Conservation (phyloP, 129 eudicot species). For the Flaveria bidentis region DNA sequence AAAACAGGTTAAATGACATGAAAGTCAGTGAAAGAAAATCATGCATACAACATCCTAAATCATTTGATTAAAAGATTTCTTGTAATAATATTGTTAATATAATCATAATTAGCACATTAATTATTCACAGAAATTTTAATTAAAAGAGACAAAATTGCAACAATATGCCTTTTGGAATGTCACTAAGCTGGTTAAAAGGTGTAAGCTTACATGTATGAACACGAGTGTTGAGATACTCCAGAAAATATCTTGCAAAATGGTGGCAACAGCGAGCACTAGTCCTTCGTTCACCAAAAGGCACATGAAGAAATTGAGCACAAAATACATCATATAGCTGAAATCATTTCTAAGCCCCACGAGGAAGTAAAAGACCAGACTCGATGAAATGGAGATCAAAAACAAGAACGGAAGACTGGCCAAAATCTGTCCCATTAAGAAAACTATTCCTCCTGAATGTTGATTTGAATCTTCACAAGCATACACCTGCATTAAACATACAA, state of each 20-base stretch:
- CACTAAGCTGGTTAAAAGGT: not conserved
- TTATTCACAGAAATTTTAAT: not conserved
- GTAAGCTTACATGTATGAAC: conserved; percentile 62
- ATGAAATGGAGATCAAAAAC: conserved; percentile 83
- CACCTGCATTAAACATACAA: conserved; percentile 42
- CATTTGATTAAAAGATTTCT: not conserved
- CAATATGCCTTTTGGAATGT: not conserved
- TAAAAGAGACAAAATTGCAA: not conserved
- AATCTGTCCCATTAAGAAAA: conserved; percentile 77
- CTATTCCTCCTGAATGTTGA: conserved; percentile 70
- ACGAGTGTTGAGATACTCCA: conserved; percentile 67
- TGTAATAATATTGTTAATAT: too few relatives aligned
- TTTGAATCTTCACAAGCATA: conserved; percentile 76
- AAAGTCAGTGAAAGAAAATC: not conserved
- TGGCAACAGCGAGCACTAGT: conserved; percentile 58
- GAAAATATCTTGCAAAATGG: conserved; percentile 67
- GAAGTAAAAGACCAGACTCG: conserved; percentile 88
- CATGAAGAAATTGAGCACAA: conserved; percentile 73
- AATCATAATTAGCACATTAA: not conserved
- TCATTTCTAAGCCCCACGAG: conserved; percentile 71
- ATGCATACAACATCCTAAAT: not conserved
- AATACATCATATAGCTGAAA: conserved; percentile 85
- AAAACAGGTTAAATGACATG: not conserved
- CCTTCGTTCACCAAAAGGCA: conserved; percentile 90
- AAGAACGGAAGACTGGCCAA: conserved; percentile 83